phyloP scores from a whole-genome alignment of 1,284 basidiomycete species.

The Leccinum fallax region DNA sequence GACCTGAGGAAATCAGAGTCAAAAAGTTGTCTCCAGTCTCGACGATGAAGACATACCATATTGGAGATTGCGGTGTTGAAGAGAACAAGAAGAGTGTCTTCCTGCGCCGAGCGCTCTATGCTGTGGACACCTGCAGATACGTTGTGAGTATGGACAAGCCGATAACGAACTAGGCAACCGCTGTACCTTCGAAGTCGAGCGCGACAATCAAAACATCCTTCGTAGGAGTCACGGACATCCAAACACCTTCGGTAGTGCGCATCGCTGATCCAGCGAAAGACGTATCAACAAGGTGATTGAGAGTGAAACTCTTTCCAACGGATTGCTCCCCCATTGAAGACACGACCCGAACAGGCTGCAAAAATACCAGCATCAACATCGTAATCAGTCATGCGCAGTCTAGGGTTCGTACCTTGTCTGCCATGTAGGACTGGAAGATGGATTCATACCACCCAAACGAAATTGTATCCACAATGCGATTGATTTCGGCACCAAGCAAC shows the following conservation, averaged over 20 bases:
- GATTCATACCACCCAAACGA: constrained; percentile 70
- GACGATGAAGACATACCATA: constrained; percentile 39
- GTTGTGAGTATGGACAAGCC: background rate
- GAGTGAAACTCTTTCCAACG: constrained; percentile 59
- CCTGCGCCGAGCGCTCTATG: constrained; percentile 61
- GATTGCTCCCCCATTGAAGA: constrained; percentile 72
- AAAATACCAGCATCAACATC: background rate
- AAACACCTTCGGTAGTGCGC: constrained; percentile 66
- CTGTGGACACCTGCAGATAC: constrained; percentile 55
- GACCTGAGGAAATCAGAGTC: constrained; percentile 42
- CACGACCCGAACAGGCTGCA: constrained; percentile 59
- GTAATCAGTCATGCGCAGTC: background rate
- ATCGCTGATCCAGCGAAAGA: constrained; percentile 68
- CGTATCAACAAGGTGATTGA: constrained; percentile 63
- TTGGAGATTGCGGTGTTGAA: constrained; percentile 69
- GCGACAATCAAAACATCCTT: constrained; percentile 55
- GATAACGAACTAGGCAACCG: too few relatives aligned
- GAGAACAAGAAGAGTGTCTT: constrained; percentile 61
- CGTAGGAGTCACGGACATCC: constrained; percentile 67
- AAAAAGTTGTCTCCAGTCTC: background rate
- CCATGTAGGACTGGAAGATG: constrained; percentile 62
- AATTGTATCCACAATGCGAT: constrained; percentile 52
- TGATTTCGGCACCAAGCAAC: constrained; percentile 57
- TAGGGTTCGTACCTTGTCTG: constrained; percentile 44
- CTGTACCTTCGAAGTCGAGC: constrained; percentile 61